Evolutionary conservation across 2,329 filamentous ascomycete species (phyloP), one percentile per base, ranked within the genome.

Genomic region (Magnaporthiopsis incrustans): DNA sequence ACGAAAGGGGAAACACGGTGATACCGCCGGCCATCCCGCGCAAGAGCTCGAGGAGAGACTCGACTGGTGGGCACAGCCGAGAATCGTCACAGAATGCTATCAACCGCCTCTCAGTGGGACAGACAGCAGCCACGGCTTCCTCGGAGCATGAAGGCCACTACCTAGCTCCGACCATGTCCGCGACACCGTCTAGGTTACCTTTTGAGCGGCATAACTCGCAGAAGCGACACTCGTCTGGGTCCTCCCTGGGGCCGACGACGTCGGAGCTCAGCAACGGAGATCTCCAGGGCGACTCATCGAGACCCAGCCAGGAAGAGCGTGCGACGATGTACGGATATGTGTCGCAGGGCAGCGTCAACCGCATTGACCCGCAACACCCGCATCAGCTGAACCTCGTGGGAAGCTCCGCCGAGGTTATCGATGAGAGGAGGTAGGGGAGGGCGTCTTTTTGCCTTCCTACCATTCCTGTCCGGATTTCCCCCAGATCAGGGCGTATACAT

Each of bases 11-110:
- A 61, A 63, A 70, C 58, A 68, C 70, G 25, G 64, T 71, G 67
- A 70, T 65, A 69, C 74, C 62, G 4, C 86, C 86, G 0, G 78
- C 82, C 10, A 82, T 92, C 38, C 89, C 90, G 2, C 82, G 89
- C 35, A 91, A 89, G 75, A 92, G 88, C 72, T 92, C 90, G 0
- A 87, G 86, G 71, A 82, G 88, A 65, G 76, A 82, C 65, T 85
- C 84, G 2, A 77, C 73, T 57, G 71, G 69, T 35, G 74, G 76
- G 30, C 71, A 67, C 64, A 68, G 69, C 35, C 73, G 73, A 15
- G 68, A 73, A 27, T 72, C 76, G 11, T 77, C 77, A 27, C 71
- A 78, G 57, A 76, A 74, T 63, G 50, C 76, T n/a, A n/a, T 53
- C 44, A 53, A 64, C 30, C 61, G 44, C 63, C 68, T 57, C 62